phyloP scores from a whole-genome alignment of 495 filamentous ascomycete genomes.

The Pseudomonodictys pantanalensis region DNA sequence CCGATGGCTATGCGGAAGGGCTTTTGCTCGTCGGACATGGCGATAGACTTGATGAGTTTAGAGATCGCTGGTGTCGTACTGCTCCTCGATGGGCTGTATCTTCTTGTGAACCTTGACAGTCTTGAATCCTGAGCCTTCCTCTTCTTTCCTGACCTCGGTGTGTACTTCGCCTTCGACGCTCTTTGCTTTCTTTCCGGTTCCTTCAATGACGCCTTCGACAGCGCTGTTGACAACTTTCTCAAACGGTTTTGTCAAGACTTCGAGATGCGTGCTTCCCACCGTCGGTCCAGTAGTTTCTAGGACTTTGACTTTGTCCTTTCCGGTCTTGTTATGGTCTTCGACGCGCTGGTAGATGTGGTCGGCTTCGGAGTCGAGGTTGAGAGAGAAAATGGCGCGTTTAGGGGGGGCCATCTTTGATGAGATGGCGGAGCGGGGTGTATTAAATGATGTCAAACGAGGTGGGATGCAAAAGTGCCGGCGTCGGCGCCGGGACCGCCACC shows the following conservation, averaged over 20 bases:
- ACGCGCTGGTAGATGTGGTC: conserved; percentile 13
- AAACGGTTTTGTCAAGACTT: conserved; percentile 14
- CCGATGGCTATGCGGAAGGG: conserved; percentile 59
- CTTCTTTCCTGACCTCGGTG: neutral
- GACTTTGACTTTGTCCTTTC: conserved; percentile 5
- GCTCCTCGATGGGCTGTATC: conserved; percentile 1
- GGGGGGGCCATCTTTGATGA: conserved; percentile 5
- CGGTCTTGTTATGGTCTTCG: conserved; percentile 5
- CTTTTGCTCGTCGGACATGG: neutral
- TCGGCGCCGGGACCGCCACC: neutral
- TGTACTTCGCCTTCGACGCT: neutral
- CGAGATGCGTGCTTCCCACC: neutral
- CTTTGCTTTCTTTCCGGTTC: neutral
- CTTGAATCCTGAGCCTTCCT: neutral
- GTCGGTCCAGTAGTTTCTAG: neutral
- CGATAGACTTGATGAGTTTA: conserved; percentile 20
- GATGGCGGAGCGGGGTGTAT: neutral
- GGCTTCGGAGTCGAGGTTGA: conserved; percentile 17
- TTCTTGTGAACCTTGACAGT: neutral
- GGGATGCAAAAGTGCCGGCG: neutral
- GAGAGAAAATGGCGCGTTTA: conserved; percentile 17
- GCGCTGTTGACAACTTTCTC: conserved; percentile 3
- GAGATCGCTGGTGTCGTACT: conserved; percentile 29
- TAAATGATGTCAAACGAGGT: conserved; percentile 9
- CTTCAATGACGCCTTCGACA: conserved; percentile 4